Percentiles rank a stretch among this genome's conserved stretches.
Evolutionary conservation across 805 yeast genomes (phyloP).

Genomic region (Ogataea chonburiensis): DNA sequence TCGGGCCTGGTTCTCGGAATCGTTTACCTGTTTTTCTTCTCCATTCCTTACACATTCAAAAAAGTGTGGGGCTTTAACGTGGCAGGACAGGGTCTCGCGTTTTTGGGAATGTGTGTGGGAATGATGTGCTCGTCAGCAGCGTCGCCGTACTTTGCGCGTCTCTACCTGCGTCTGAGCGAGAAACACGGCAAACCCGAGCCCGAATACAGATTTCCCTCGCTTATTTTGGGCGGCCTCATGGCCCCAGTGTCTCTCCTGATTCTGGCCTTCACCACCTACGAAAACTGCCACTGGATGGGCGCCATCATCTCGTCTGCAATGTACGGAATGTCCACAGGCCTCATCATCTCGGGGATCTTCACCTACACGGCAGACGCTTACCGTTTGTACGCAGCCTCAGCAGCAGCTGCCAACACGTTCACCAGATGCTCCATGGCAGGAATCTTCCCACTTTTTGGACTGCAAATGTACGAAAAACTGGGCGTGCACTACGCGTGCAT

Average conservation of each 20-base stretch:
- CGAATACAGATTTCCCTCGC: conserved; percentile 57
- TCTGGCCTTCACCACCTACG: conserved; percentile 57
- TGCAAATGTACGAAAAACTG: conserved; percentile 53
- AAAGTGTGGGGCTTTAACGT: conserved; percentile 50
- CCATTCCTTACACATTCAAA: conserved; percentile 59
- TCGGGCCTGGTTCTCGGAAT: conserved; percentile 59
- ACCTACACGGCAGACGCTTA: conserved; percentile 43
- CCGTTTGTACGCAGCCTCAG: conserved; percentile 51
- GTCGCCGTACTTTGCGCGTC: conserved; percentile 33
- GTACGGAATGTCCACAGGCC: conserved; percentile 44
- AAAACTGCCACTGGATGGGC: conserved; percentile 52
- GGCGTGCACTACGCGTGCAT: conserved; percentile 61
- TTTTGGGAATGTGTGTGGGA: conserved; percentile 57
- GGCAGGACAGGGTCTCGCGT: conserved; percentile 63
- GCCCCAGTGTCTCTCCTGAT: conserved; percentile 57
- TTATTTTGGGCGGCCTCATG: conserved; percentile 53
- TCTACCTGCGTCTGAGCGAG: conserved; percentile 35
- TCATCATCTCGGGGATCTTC: conserved; percentile 41
- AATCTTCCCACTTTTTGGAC: conserved; percentile 55
- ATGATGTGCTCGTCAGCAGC: conserved; percentile 42
- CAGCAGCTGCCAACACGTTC: conserved; percentile 50
- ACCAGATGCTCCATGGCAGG: conserved; percentile 56
- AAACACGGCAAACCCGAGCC: conserved; percentile 48
- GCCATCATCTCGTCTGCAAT: conserved; percentile 44
- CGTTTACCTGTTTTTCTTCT: conserved; percentile 63